Percentiles rank a stretch among this genome's conserved stretches.
Conservation (phyloP, 805 yeast species). For the Wickerhamomyces mucosus region DNA sequence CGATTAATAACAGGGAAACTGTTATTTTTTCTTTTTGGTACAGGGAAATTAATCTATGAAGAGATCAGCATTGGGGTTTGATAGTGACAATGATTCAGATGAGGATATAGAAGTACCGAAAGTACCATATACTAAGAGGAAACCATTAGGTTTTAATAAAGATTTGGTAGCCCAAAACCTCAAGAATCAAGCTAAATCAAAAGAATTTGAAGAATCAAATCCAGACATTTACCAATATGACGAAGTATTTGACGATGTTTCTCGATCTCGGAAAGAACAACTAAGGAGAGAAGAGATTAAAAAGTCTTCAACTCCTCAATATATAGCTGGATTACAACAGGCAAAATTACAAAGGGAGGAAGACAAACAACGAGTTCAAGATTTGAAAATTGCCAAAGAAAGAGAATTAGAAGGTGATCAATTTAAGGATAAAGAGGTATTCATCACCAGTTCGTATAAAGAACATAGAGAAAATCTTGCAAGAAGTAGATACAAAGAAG, state of each 20-base stretch:
- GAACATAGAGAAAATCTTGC: slow-evolving; percentile 16
- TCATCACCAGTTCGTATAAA: slow-evolving; percentile 40
- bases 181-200: not conserved
- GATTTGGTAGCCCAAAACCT: slow-evolving; percentile 1
- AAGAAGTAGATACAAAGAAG: slow-evolving; percentile 4
- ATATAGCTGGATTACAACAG: slow-evolving; percentile 31
- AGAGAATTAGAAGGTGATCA: slow-evolving; percentile 30
- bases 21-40: too few species aligned
- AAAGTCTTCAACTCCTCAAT: slow-evolving; percentile 18
- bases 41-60: too few species aligned
- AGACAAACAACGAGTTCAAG: slow-evolving; percentile 33
- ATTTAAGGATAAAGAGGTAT: slow-evolving; percentile 30
- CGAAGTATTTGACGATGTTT: slow-evolving; percentile 35
- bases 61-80: slow-evolving; percentile 11
- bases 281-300: slow-evolving; percentile 12
- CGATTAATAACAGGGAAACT: too few species aligned
- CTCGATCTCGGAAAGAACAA: slow-evolving; percentile 14
- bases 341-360: slow-evolving; percentile 36
- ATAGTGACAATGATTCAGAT: slow-evolving; percentile 2
- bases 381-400: slow-evolving; percentile 28
- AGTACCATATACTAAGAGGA: too few species aligned
- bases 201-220: slow-evolving; percentile 2
- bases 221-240: slow-evolving; percentile 31
- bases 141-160: too few species aligned
- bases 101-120: slow-evolving; percentile 3